Base-by-base conservation (phyloP, 129 eudicot species). In the Arctium minus region DNA sequence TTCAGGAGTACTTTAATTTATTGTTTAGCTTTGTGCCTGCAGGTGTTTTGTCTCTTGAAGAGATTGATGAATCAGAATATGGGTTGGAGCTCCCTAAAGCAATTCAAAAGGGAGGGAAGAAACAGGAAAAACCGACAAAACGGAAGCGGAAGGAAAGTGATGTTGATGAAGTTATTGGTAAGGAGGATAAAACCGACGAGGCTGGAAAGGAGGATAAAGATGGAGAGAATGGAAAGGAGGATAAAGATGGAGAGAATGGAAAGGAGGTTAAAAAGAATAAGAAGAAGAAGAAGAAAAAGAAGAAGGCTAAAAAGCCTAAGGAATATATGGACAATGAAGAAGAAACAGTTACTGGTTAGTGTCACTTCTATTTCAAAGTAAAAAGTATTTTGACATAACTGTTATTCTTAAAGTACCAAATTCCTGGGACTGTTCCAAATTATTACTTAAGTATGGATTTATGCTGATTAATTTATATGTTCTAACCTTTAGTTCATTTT, bases 31-130 rank as follows among this genome's bases (percentile, higher is more conserved):
- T 75, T 83, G 67, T 81, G 75, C 33, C n/a, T 86, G 87, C 75
- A 96, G 99, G 99, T 44, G 92, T 96, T 84, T 88, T 96, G 75
- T 87, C 94, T 46, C 99, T 96, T 72, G 99, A 96, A 78, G 99
- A 96, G 92, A 91, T 96, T 89, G 98, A 96, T 90, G 99, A 89
- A 80, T 82, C 98, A 29, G 92, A 90, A 68, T 96, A 91, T 48
- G 91, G 89, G 17, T 86, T 93, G 82, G 97, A 80, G 73, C 89
- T 93, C 60, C 88, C 92, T 9, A 83, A 83, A 72, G 77, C 35
- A 48, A n/a, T 60, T 27, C 83, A 36, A 71, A 84, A 44, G 39
- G 46, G 73, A 32, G 83, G 80, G 48, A 78, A 86, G 53, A 80
- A 74, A 35, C 68, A 70, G 64, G 79, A 86, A 56, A 83, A 80